Base-by-base conservation (phyloP, 306 rosid genomes). In the Gastrolobium villosum region DNA sequence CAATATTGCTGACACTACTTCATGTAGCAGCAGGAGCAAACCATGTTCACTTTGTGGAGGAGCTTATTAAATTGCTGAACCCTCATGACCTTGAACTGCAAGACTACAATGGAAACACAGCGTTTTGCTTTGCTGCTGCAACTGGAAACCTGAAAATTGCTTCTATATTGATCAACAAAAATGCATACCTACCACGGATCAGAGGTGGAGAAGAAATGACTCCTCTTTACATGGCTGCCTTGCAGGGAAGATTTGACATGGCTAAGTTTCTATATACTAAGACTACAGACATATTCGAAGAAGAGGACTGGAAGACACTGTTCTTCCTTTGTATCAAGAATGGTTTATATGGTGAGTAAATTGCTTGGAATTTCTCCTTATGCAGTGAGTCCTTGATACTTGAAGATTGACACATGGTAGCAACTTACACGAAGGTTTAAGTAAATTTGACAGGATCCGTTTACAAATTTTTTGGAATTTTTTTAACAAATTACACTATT, bases 171-270 rank as follows among this genome's bases (percentile, higher is more conserved):
- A 6, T 14, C 1, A 0, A 6, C 4, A 75, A 31, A 15, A 86
- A 86, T 57, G 13, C 0, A 0, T 0, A 0, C 3, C 10, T 82
- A 7, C 61, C 86, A 5, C 13, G 2, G 1, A 82, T 79, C 1
- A 48, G 78, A 10, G 84, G 86, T 9, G 82, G 5, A 3, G 40
- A 32, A 35, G 45, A 10, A 10, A 7, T 31, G 41, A 82, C 82
- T 35, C 82, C 89, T 62, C 86, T 86, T 65, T 77, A 79, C 39
- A 26, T 86, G 59, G 86, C 86, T 64, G 82, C 55, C 8, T 39
- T 75, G 2, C 72, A 65, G 34, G 84, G 82, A 59, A 75, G 62
- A 75, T 55, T 49, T 26, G 77, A 82, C 3, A 70, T 86, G 82
- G 74, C 84, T 26, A 46, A 30, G 41, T 35, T 13, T 75, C 74